Evolutionary conservation across 805 yeast species (phyloP), one percentile per base, ranked within the genome.

Genomic region (Huiozyma naganishii): DNA sequence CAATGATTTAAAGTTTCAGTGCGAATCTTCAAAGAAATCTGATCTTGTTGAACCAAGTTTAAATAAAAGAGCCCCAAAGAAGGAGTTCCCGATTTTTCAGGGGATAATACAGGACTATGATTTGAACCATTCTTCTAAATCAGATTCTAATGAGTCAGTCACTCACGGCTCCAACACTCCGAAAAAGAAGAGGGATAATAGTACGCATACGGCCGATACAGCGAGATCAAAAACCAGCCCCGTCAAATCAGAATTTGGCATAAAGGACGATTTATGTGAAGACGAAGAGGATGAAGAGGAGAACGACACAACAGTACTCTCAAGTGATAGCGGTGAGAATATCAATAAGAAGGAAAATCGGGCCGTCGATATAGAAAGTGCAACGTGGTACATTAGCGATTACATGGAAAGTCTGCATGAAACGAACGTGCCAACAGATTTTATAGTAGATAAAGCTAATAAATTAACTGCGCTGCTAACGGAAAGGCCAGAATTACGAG

Each of bases 381-480:
- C 64, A 1, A 64, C 64, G 1, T 64, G 68, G 68, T 50, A 57
- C 9, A 55, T 64, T 1, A 60, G 65, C 42, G 65, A 59, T 36
- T 61, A 52, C 42, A 51, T 64, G 52, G 65, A 64, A 44, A 53
- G 59, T 46, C 46, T 64, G 29, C 62, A 61, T 42, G 65, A 61
- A 41, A 45, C 50, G 1, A 51, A 54, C 10, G 36, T 49, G 1
- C 49, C 60, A 5, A 45, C 50, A 8, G 59, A 54, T 7, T 55
- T 53, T 37, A 48, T 62, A 6, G 39, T 85, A 5, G 62, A 72
- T 7, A 76, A 74, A 47, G 79, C 90, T 1, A 85, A 86, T 56
- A 82, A 76, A 36, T 66, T 86, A 34, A 80, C 82, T 0, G 55
- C 65, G 1, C 52, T 86, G 6, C 61, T 86, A 7, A 71, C 68